phyloP scores from a whole-genome alignment of 2,329 filamentous ascomycete species.

The Epichloe amarillans region DNA sequence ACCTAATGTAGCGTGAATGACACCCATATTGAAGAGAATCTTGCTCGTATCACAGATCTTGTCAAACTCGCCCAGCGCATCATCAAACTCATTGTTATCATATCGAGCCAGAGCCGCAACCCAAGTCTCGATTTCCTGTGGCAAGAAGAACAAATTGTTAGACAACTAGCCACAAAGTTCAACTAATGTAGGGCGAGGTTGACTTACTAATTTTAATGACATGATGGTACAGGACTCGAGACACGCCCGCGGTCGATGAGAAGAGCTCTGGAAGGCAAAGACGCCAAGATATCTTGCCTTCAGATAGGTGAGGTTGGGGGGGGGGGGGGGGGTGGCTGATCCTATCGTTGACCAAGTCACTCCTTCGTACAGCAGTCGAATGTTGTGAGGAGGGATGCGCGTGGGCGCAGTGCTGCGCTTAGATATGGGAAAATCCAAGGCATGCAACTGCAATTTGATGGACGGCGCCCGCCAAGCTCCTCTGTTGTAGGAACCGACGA shows the following conservation, averaged over 20 bases:
- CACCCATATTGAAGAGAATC: constrained; percentile 96
- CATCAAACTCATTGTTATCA: constrained; percentile 95
- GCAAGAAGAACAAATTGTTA: not conserved
- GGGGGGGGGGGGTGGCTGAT: not conserved
- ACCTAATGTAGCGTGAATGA: constrained; percentile 91
- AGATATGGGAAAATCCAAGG: not conserved
- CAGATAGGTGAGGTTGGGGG: not conserved
- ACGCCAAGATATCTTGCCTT: not conserved
- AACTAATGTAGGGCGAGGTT: not conserved
- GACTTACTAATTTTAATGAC: constrained; percentile 48
- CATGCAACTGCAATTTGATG: not conserved
- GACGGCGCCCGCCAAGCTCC: not conserved
- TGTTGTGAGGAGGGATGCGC: not conserved
- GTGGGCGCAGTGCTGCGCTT: not conserved
- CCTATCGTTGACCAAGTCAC: not conserved
- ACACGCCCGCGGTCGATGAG: constrained; percentile 2
- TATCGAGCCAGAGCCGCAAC: constrained; percentile 81
- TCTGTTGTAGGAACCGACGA: not conserved
- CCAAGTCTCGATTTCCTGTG: constrained; percentile 97
- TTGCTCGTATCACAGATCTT: constrained; percentile 90
- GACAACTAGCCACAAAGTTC: not conserved
- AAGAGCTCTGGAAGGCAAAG: not conserved
- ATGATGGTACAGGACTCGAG: constrained; percentile 19
- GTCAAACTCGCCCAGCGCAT: constrained; percentile 71
- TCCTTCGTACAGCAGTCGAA: not conserved